Percentiles rank a stretch among this genome's conserved stretches.
Evolutionary conservation across 1,284 basidiomycete species (phyloP).

Genomic region (Cutaneotrichosporon cavernicola): DNA sequence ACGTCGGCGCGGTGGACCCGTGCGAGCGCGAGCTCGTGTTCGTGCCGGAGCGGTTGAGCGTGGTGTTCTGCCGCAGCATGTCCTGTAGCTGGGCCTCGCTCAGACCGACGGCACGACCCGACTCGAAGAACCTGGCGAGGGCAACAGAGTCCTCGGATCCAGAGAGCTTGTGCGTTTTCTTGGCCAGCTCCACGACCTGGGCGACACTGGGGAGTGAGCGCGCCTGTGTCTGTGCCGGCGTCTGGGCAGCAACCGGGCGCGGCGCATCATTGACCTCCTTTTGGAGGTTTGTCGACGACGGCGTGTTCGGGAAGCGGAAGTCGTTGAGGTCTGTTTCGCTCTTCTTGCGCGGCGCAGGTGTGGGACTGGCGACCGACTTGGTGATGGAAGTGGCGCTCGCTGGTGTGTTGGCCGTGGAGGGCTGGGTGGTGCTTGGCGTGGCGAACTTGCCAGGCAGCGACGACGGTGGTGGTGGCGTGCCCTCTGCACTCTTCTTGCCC

Average conservation of each 20-base stretch:
- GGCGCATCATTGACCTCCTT: not conserved
- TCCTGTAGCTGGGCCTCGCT: slow-evolving; percentile 39
- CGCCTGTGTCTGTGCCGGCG: not conserved
- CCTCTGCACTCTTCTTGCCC: slow-evolving; percentile 30
- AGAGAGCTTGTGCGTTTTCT: slow-evolving; percentile 6
- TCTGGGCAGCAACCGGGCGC: not conserved
- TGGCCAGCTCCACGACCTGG: slow-evolving; percentile 13
- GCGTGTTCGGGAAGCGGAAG: slow-evolving; percentile 15
- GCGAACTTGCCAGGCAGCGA: slow-evolving; percentile 9
- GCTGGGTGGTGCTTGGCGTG: slow-evolving; percentile 15
- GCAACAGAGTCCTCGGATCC: slow-evolving; percentile 33
- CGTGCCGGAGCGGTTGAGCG: slow-evolving; percentile 18
- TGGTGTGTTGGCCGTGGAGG: slow-evolving; percentile 6
- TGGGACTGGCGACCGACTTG: not conserved
- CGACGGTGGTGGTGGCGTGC: slow-evolving; percentile 17
- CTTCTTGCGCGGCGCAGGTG: not conserved
- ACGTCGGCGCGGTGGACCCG: slow-evolving; percentile 7
- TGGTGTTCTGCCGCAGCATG: slow-evolving; percentile 37
- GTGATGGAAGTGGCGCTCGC: not conserved
- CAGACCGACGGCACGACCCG: slow-evolving; percentile 42
- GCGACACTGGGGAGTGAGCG: not conserved
- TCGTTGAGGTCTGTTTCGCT: slow-evolving; percentile 6
- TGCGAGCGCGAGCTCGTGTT: slow-evolving; percentile 18
- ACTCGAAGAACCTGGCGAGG: slow-evolving; percentile 38
- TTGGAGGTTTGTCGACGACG: not conserved